A percentile compares a stretch with the other conserved stretches of the same genome.
Conservation (phyloP, 768 basidiomycete species). For the Baorangia bicolor region DNA sequence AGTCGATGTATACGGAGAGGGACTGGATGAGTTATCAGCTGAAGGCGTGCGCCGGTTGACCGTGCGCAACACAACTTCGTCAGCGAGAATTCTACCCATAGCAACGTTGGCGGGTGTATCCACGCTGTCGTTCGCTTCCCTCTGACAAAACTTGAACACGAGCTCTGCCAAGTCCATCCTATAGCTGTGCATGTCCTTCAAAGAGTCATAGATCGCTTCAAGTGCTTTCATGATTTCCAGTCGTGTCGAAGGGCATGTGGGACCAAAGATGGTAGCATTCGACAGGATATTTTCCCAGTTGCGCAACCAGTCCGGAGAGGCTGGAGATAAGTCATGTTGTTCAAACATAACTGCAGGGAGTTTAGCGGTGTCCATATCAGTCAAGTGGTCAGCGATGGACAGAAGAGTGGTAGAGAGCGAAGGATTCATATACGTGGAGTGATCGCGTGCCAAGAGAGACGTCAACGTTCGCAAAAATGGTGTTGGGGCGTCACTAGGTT, state of each 20-base stretch:
- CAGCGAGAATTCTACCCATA: slow-evolving; percentile 61
- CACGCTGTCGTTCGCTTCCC: slow-evolving; percentile 27
- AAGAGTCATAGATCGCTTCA: slow-evolving; percentile 56
- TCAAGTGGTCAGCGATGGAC: slow-evolving; percentile 64
- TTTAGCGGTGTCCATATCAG: slow-evolving; percentile 63
- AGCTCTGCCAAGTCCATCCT: slow-evolving; percentile 54
- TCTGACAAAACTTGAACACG: slow-evolving; percentile 51
- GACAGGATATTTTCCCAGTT: slow-evolving; percentile 62
- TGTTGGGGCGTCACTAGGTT: slow-evolving; percentile 55
- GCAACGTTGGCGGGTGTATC: slow-evolving; percentile 32
- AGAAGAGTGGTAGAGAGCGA: slow-evolving; percentile 63
- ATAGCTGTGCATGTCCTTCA: slow-evolving; percentile 69
- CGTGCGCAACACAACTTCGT: slow-evolving; percentile 61
- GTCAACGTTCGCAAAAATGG: slow-evolving; percentile 62
- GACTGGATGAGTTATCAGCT: slow-evolving; percentile 6
- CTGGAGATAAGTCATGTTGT: slow-evolving; percentile 68
- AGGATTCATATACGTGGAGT: slow-evolving; percentile 55
- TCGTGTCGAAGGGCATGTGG: slow-evolving; percentile 50
- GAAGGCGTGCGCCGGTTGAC: slow-evolving; percentile 38
- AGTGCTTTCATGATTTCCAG: slow-evolving; percentile 56
- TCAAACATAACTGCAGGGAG: slow-evolving; percentile 63
- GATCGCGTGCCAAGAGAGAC: slow-evolving; percentile 62
- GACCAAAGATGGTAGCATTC: slow-evolving; percentile 45
- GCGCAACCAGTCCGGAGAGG: slow-evolving; percentile 66
- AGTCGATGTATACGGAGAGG: slow-evolving; percentile 22